These are phyloP conservation scores for Excoecaria agallocha DNA, from an alignment of 345 rosid species.

Conservation along the genomic window DNA sequence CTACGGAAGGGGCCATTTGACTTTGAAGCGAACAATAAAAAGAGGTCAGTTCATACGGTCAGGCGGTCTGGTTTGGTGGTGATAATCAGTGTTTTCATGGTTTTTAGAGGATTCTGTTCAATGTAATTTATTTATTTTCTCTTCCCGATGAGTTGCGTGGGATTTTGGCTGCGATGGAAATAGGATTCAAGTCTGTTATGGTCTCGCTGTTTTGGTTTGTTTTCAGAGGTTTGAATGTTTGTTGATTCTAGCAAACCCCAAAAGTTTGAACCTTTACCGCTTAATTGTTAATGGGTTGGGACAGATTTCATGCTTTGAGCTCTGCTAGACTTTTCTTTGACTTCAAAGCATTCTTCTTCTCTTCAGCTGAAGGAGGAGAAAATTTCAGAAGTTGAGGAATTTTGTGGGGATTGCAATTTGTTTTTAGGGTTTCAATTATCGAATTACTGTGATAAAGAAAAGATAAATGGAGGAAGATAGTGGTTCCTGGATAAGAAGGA, in stretches of 20 bases:
- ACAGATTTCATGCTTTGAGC: conserved; percentile 17
- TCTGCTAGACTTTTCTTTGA: conserved; percentile 21
- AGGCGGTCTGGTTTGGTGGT: conserved; percentile 16
- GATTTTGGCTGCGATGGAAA: conserved; percentile 25
- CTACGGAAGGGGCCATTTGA: conserved; percentile 50
- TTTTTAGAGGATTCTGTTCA: neutral
- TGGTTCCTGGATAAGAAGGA: conserved; percentile 85
- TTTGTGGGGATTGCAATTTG: conserved; percentile 16
- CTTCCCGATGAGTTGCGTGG: conserved; percentile 18
- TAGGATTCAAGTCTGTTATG: conserved; percentile 29
- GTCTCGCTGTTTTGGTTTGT: conserved; percentile 20
- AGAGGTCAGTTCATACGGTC: conserved; percentile 8
- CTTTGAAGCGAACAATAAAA: conserved; percentile 26
- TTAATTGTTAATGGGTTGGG: conserved; percentile 22
- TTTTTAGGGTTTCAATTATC: conserved; percentile 25
- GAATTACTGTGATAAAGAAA: conserved; percentile 2
- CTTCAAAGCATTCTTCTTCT: conserved; percentile 17
- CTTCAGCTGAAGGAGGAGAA: conserved; percentile 25
- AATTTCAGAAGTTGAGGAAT: conserved; percentile 11
- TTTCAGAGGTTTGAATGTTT: conserved; percentile 39
- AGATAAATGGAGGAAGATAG: conserved; percentile 64
- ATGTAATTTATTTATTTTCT: neutral
- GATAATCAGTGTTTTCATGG: conserved; percentile 20
- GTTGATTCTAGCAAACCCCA: conserved; percentile 13
- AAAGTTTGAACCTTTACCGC: conserved; percentile 18